Base-by-base conservation (phyloP, 257 asterid species). In the Nicotiana undulata region DNA sequence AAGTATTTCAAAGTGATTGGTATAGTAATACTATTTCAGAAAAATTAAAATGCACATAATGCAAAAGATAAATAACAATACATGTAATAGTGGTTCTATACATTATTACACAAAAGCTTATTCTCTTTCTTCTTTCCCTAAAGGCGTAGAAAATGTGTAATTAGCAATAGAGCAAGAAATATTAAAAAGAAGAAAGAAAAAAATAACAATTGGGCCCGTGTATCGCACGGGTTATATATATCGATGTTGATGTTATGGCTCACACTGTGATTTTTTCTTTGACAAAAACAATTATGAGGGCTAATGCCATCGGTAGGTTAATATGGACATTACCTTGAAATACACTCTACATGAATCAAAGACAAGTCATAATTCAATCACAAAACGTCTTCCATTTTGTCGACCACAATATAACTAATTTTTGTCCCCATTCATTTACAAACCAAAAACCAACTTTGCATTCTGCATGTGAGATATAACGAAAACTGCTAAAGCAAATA, bases 401-500 rank as follows among this genome's bases (percentile, higher is more conserved):
- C 34, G 77, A 70, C 77, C 58, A 70, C 77, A 44, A 44, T 44
- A 77, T 72, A 37, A 75, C 81, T 79, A 49, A 24, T 52, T 65
- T 67, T 70, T 70, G 59, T 70, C 77, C 22, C 12, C 77, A 12
- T 70, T 44, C 59, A 44, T 70, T 70, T 44, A n/a, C 59, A 12
- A 12, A 24, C 28, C 67, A 26, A 12, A 63, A 63, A 6, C 66
- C 67, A 70, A 22, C 34, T 70, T 44, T 61, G 83, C 82, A 66
- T 44, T 75, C 55, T 82, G 85, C 86, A 87, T 86, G 85, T 86
- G 88, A 63, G 58, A 29, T 75, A 83, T 83, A 77, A 86, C 81
- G 59, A 24, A 79, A 81, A 56, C 10, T 80, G 86, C 70, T 81
- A 46, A 85, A 80, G 64, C 89, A 83, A 24, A 70, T 79, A 75